These are phyloP conservation scores for Lipomyces chichibuensis DNA, from an alignment of 805 yeast genomes.

Conservation along the genomic window DNA sequence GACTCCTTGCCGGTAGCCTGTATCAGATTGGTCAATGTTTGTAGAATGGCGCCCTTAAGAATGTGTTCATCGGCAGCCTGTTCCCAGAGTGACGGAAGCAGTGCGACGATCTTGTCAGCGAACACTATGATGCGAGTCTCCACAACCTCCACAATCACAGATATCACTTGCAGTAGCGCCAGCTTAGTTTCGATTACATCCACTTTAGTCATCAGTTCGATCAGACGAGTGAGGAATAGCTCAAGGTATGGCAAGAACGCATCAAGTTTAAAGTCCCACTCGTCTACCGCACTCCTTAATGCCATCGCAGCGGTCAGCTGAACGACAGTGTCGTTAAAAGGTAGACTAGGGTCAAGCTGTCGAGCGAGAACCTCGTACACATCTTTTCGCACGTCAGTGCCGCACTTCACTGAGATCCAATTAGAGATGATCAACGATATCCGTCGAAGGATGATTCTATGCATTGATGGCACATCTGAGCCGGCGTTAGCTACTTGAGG, in stretches of 20 bases:
- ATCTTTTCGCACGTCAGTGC: constrained; percentile 57
- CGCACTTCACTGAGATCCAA: constrained; percentile 74
- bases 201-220: constrained; percentile 56
- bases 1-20: constrained; percentile 38
- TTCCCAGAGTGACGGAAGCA: constrained; percentile 83
- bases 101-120: constrained; percentile 42
- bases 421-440: constrained; percentile 75
- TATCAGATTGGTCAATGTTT: constrained; percentile 43
- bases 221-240: constrained; percentile 48
- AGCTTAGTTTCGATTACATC: constrained; percentile 73
- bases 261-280: constrained; percentile 78
- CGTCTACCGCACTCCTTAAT: constrained; percentile 70
- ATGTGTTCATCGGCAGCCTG: constrained; percentile 49
- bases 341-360: constrained; percentile 52
- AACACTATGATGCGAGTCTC: constrained; percentile 41
- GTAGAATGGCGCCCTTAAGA: constrained; percentile 46
- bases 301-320: constrained; percentile 73
- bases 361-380: constrained; percentile 62
- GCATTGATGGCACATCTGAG: constrained; percentile 47
- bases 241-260: constrained; percentile 69
- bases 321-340: constrained; percentile 76
- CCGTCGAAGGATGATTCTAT: constrained; percentile 72
- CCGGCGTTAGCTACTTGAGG: constrained; percentile 57
- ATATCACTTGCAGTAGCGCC: constrained; percentile 68
- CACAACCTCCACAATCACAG: constrained; percentile 52